Evolutionary conservation across 2,329 filamentous ascomycete species (phyloP).

Genomic region (Claviceps purpurea): DNA sequence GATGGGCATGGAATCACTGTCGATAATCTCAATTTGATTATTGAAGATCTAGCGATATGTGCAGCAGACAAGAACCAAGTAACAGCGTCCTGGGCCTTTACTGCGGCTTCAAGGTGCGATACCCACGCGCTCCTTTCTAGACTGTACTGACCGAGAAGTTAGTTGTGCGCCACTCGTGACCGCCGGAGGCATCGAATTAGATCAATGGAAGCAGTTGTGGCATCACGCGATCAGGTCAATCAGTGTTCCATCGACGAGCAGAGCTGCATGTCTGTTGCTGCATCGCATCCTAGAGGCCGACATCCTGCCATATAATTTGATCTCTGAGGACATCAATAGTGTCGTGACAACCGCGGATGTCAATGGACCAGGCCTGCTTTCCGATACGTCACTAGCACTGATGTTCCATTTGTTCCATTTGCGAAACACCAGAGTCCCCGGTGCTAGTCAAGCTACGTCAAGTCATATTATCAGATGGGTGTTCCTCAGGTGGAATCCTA

Average conservation of each 20-base stretch:
- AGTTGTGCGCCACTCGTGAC: conserved; percentile 19
- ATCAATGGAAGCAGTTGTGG: conserved; percentile 62
- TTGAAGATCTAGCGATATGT: conserved; percentile 44
- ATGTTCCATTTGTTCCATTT: conserved; percentile 57
- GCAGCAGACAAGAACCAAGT: conserved; percentile 56
- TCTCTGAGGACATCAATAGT: conserved; percentile 56
- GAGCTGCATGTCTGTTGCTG: conserved; percentile 65
- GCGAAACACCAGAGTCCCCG: conserved; percentile 54
- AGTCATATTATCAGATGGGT: conserved; percentile 71
- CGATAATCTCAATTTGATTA: conserved; percentile 39
- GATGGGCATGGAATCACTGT: conserved; percentile 29
- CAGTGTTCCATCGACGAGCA: conserved; percentile 55
- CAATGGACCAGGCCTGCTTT: conserved; percentile 63
- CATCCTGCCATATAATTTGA: conserved; percentile 52
- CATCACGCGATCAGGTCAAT: conserved; percentile 58
- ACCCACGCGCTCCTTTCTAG: background rate
- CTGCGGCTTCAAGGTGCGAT: conserved; percentile 64
- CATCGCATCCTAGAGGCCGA: conserved; percentile 50
- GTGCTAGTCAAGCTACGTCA: conserved; percentile 51
- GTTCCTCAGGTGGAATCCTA: conserved; percentile 68
- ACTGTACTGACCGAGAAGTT: conserved; percentile 10
- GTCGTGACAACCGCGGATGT: conserved; percentile 68
- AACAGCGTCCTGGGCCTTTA: conserved; percentile 67
- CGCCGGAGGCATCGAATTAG: conserved; percentile 21
- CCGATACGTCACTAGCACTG: conserved; percentile 65